These are phyloP conservation scores for Euphorbia peplus DNA, from an alignment of 345 rosid genomes.

Conservation along the genomic window DNA sequence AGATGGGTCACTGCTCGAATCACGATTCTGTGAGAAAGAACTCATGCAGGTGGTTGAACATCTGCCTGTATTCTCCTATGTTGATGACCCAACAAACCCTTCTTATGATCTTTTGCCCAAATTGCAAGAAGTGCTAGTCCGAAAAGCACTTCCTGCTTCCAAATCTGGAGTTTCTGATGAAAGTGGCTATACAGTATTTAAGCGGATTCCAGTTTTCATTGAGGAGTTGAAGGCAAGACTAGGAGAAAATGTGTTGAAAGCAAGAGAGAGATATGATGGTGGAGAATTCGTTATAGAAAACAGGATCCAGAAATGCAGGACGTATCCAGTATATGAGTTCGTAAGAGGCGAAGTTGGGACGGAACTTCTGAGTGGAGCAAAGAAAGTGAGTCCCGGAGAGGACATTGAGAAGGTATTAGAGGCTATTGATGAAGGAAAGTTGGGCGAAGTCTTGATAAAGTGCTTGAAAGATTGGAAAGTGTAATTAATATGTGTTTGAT, in stretches of 20 bases:
- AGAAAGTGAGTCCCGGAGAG: constrained; percentile 50
- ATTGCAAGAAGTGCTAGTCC: constrained; percentile 34
- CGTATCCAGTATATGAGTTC: constrained; percentile 41
- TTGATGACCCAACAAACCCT: constrained; percentile 46
- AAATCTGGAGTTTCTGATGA: constrained; percentile 16
- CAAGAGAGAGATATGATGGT: constrained; percentile 28
- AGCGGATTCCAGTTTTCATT: constrained; percentile 36
- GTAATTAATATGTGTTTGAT: background rate
- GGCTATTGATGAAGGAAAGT: constrained; percentile 38
- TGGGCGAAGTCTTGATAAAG: constrained; percentile 32
- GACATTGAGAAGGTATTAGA: constrained; percentile 45
- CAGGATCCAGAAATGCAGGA: constrained; percentile 44
- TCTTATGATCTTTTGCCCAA: constrained; percentile 36
- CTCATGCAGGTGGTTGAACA: constrained; percentile 43
- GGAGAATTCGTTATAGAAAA: constrained; percentile 28
- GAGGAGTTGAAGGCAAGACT: constrained; percentile 38
- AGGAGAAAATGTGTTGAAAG: constrained; percentile 37
- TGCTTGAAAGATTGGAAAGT: constrained; percentile 28
- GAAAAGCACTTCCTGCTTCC: constrained; percentile 27
- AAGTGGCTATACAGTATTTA: constrained; percentile 33
- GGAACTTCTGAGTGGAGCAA: constrained; percentile 42
- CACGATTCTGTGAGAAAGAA: constrained; percentile 45
- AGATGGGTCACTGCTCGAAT: constrained; percentile 41
- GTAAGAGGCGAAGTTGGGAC: constrained; percentile 42
- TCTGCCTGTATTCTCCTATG: constrained; percentile 40